A percentile compares a stretch with the other conserved stretches of the same genome.
Conservation (phyloP, 306 rosid species). For the Alnus rubra region DNA sequence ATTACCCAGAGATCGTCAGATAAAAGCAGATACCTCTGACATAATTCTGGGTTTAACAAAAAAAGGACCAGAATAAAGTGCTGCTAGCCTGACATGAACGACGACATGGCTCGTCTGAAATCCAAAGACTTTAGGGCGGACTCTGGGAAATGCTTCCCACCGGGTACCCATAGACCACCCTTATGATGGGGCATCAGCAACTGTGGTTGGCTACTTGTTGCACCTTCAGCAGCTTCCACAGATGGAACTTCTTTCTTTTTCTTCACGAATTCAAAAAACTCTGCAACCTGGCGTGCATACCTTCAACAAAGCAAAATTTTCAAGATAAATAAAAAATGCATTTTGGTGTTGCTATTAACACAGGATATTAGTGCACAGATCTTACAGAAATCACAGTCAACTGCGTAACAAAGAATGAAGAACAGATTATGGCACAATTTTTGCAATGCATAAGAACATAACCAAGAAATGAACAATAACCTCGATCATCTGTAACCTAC, state of each 20-base stretch:
- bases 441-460: background rate
- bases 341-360: conserved; percentile 1
- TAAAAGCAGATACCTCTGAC: conserved; percentile 8
- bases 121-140: conserved; percentile 62
- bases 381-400: too few relatives aligned
- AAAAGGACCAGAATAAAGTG: background rate
- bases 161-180: conserved; percentile 75
- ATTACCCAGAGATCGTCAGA: conserved; percentile 27
- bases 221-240: conserved; percentile 42
- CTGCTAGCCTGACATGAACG: conserved; percentile 60
- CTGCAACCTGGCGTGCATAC: conserved; percentile 93
- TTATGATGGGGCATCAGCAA: conserved; percentile 56
- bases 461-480: background rate
- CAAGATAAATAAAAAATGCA: background rate
- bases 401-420: background rate
- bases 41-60: background rate
- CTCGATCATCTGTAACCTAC: background rate
- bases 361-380: background rate
- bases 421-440: background rate
- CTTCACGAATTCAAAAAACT: conserved; percentile 93
- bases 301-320: conserved; percentile 46
- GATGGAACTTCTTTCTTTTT: conserved; percentile 57
- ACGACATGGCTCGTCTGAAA: conserved; percentile 67
- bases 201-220: conserved; percentile 47
- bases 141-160: conserved; percentile 57